Base-by-base conservation (phyloP, 306 rosid species). In the Quercus variabilis region DNA sequence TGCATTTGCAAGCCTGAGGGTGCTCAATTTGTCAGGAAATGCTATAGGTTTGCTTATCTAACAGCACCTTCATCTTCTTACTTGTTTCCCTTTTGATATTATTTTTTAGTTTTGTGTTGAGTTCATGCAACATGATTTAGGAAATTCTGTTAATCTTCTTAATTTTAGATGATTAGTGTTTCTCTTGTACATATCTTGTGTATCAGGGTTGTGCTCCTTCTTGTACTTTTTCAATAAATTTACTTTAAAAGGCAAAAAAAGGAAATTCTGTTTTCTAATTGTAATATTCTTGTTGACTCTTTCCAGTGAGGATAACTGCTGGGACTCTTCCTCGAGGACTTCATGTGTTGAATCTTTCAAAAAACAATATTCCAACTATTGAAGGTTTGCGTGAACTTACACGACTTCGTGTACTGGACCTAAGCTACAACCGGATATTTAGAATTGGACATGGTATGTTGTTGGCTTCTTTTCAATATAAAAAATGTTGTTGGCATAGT, bases 251-350 rank as follows among this genome's bases (percentile, higher is more conserved):
- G 46, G 15, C 17, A 12, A 12, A 49, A 46, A 49, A 49, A 49
- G 17, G 54, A 13, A 15, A 15, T 75, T 74, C 8, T 28, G 12
- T 21, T 33, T 80, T 71, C 35, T 51, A 25, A 41, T 73, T 12
- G 63, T 54, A 3, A 78, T 82, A 28, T 62, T 26, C 75, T 65
- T 78, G 81, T 41, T 7, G 69, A 51, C 79, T 65, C 17, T 70
- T 85, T 91, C 68, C 91, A 95, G 99, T 74, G 58, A 95, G 87
- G 88, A 87, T 95, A 81, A 91, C 97, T 17, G 90, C 96, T 0
- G 98, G 99, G 55, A 76, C 94, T 62, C 98, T 95, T 88, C 99
- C 99, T 62, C 92, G 98, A 26, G 97, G 99, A 74, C 95, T 95
- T 41, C 99, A 95, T 71, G 73, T 81, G 31, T 76, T 95, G 88